A percentile compares a stretch with the other conserved stretches of the same genome.
Conservation (phyloP, 345 rosid species). For the Euphorbia lathyris region DNA sequence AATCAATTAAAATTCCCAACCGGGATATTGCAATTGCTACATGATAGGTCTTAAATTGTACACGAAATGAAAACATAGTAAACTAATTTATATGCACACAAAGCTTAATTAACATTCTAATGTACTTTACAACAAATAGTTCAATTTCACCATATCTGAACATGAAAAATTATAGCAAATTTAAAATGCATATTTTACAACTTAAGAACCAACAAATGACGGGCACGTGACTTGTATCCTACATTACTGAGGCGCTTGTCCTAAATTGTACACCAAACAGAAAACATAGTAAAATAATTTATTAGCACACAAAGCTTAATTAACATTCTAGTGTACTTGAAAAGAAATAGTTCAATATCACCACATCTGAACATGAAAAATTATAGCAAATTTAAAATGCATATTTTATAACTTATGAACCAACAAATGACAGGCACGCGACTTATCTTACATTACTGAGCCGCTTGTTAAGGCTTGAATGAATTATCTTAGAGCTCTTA, state of each 20-base stretch:
- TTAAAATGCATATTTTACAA: background rate
- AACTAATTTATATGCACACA: background rate
- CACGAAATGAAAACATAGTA: background rate
- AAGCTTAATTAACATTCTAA: background rate
- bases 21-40: background rate
- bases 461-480: background rate
- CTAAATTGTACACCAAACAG: background rate
- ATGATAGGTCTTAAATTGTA: background rate
- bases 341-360: background rate
- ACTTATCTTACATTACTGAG: background rate
- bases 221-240: no score
- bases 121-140: background rate
- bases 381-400: background rate
- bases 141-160: background rate
- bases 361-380: background rate
- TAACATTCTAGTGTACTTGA: background rate
- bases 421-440: background rate
- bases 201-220: slow-evolving; percentile 4
- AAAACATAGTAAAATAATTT: background rate
- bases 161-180: background rate
- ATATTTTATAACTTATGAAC: background rate
- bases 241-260: no score
- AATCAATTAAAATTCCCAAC: background rate
- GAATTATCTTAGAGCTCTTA: background rate
- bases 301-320: background rate